Percentiles rank a stretch among this genome's conserved stretches.
Evolutionary conservation across 768 basidiomycete genomes (phyloP).

Genomic region (Leccinum truebloodii): DNA sequence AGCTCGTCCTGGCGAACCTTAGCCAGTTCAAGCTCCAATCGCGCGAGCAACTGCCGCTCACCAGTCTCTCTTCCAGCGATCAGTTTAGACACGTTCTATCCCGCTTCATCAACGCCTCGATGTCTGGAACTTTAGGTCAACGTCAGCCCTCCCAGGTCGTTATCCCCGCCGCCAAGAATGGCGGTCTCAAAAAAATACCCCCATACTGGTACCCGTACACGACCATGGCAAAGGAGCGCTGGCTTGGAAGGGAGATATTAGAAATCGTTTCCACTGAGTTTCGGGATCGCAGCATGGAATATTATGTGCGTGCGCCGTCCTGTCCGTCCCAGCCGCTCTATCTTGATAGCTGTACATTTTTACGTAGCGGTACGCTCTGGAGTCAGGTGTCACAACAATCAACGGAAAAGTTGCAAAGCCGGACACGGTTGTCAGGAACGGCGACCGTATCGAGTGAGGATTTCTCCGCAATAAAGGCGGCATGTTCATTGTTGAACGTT

Average conservation of each 20-base stretch:
- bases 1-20: slow-evolving; percentile 34
- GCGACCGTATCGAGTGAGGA: slow-evolving; percentile 87
- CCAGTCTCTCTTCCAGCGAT: slow-evolving; percentile 49
- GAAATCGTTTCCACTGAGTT: slow-evolving; percentile 96
- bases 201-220: slow-evolving; percentile 95
- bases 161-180: slow-evolving; percentile 15
- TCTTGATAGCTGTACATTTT: not conserved
- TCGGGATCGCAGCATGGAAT: slow-evolving; percentile 90
- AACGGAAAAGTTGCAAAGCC: slow-evolving; percentile 87
- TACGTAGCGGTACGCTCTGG: slow-evolving; percentile 64
- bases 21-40: slow-evolving; percentile 25
- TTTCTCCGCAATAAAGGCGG: slow-evolving; percentile 5
- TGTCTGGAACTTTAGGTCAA: slow-evolving; percentile 36
- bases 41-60: slow-evolving; percentile 40
- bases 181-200: slow-evolving; percentile 73
- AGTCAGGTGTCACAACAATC: slow-evolving; percentile 92
- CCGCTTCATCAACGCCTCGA: slow-evolving; percentile 52
- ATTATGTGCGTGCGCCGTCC: slow-evolving; percentile 69
- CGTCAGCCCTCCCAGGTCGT: slow-evolving; percentile 29
- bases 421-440: slow-evolving; percentile 77
- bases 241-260: slow-evolving; percentile 83
- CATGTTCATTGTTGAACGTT: slow-evolving; percentile 2
- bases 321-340: not conserved
- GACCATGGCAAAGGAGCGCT: slow-evolving; percentile 90
- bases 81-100: slow-evolving; percentile 60